phyloP scores from a whole-genome alignment of 306 rosid species.

The Cicer yamashitae region DNA sequence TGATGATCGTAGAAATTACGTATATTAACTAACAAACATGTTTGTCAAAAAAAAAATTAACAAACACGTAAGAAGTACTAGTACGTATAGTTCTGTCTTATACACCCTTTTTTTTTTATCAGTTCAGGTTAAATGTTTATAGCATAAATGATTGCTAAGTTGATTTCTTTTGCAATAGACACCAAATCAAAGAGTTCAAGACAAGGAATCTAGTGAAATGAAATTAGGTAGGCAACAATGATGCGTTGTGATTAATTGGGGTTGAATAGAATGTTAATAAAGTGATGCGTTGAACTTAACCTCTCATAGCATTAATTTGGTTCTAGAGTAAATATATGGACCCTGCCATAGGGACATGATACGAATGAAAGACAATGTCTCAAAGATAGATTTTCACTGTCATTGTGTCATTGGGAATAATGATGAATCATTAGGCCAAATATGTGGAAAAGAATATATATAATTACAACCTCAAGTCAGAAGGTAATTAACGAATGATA shows the following conservation, averaged over 20 bases:
- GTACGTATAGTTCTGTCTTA: constrained; percentile 11
- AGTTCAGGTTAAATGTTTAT: neutral
- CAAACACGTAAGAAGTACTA: neutral
- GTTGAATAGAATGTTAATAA: constrained; percentile 29
- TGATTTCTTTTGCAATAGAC: constrained; percentile 38
- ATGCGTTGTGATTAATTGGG: constrained; percentile 41
- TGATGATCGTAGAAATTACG: neutral
- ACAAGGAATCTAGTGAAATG: constrained; percentile 36
- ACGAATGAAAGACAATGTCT: constrained; percentile 32
- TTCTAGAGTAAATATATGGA: constrained; percentile 46
- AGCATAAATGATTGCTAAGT: constrained; percentile 32
- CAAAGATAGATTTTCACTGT: constrained; percentile 40
- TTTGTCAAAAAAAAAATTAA: neutral
- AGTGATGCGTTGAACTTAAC: constrained; percentile 49
- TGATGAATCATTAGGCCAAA: constrained; percentile 40
- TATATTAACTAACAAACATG: neutral
- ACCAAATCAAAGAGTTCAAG: constrained; percentile 19
- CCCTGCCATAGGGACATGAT: constrained; percentile 31
- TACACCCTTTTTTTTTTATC: neutral
- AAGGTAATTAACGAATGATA: constrained; percentile 34
- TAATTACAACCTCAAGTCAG: constrained; percentile 44
- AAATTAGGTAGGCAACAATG: constrained; percentile 50
- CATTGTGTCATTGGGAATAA: constrained; percentile 58
- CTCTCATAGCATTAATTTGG: constrained; percentile 2
- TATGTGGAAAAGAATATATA: constrained; percentile 6